Percentiles rank a stretch among this genome's conserved stretches.
These are phyloP conservation scores for Aspergillus awamori DNA, from an alignment of 2,329 filamentous ascomycete genomes.

Conservation along the genomic window DNA sequence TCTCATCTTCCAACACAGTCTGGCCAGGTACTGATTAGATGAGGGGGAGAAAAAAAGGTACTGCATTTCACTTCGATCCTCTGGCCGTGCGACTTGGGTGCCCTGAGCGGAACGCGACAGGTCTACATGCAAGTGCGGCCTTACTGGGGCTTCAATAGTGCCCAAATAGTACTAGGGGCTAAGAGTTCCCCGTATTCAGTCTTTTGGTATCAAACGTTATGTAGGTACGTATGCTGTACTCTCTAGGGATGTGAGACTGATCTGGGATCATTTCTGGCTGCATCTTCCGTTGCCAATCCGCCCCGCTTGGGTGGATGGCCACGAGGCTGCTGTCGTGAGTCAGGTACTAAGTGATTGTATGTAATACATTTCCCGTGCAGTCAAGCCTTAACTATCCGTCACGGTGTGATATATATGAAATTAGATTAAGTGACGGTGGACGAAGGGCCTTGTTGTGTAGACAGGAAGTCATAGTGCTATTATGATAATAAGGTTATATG, in stretches of 20 bases:
- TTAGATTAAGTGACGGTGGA: no score
- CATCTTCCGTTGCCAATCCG: neutral
- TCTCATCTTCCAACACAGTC: neutral
- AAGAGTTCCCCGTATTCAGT: neutral
- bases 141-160: slow-evolving; percentile 23
- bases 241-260: slow-evolving; percentile 14
- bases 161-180: slow-evolving; percentile 10
- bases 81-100: slow-evolving; percentile 3
- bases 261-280: slow-evolving; percentile 17
- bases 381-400: neutral
- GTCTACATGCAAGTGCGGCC: slow-evolving; percentile 21
- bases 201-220: slow-evolving; percentile 1
- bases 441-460: no score
- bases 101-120: slow-evolving; percentile 11
- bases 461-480: no score
- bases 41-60: neutral
- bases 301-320: slow-evolving; percentile 26
- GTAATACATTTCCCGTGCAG: slow-evolving; percentile 10
- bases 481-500: neutral
- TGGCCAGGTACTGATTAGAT: no score
- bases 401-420: neutral
- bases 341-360: slow-evolving; percentile 18
- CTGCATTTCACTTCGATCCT: neutral
- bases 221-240: neutral
- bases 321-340: slow-evolving; percentile 22